Base-by-base conservation (phyloP, 2,329 filamentous ascomycete species). In the Sporothrix humicola region DNA sequence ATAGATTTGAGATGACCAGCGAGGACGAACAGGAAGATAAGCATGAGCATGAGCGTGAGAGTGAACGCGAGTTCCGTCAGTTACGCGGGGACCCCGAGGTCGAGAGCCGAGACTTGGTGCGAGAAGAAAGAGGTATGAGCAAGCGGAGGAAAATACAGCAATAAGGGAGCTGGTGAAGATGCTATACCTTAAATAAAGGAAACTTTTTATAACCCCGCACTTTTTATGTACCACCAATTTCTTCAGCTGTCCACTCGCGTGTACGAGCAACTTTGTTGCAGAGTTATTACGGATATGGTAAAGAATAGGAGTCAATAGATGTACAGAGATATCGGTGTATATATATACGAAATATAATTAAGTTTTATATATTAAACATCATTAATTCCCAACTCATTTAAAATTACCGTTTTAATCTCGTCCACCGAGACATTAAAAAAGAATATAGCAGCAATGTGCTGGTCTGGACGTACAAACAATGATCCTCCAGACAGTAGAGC, bases 1-100 rank as follows among this genome's bases (percentile, higher is more conserved):
- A 15, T 7, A 50, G 63, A 23, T 66, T 58, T 66, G 63, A 66
- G 42, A 66, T 66, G 63, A 66, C 42, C 23, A 66, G 63, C 20
- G 42, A 66, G 63, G 63, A 66, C 9, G 42, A 66, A 37, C n/a
- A 46, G 17, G 42, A 66, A 48, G 63, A 48, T 23, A 26, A 66
- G 42, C 42, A 20, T 66, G 37, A 58, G 54, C 7, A 31, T 58
- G 26, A 26, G 26, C 54, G 54, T 31, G 54, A 26, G 54, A 52
- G 15, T 17, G n/a, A 52, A 52, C 48, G 48, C 48, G 48, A 52
- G 48, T 52, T 52, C 48, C 15, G 48, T 58, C n/a, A 58, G 54
- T 58, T 58, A 58, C 20, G 54, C 54, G 20, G n/a, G 54, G 54
- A 58, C 54, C 20, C 26, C 54, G 54, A 58, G 54, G 54, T 10